Evolutionary conservation across 192 early-diverging fungal species (phyloP).

Genomic region (Chytriomyces sp.): DNA sequence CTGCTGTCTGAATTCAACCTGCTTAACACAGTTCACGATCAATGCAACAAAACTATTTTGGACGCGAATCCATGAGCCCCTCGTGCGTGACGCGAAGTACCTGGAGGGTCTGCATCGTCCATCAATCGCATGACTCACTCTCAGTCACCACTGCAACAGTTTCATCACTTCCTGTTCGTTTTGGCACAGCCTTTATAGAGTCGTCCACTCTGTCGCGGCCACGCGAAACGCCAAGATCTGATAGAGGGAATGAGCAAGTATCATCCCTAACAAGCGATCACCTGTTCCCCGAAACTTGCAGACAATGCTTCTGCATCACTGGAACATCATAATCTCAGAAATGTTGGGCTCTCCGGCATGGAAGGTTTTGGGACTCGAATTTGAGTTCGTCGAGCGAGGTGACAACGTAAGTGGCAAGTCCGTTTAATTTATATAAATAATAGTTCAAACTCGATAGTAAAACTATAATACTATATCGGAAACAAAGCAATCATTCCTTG

Average conservation of each 20-base stretch:
- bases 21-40: conserved; percentile 1
- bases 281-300: no score
- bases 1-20: conserved; percentile 1
- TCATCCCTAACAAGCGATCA: no score
- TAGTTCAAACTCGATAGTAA: no score
- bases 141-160: neutral
- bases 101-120: neutral
- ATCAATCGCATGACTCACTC: neutral
- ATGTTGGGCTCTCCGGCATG: no score
- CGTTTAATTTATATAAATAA: no score
- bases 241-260: no score
- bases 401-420: neutral
- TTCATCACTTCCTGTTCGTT: conserved; percentile 1
- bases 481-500: neutral
- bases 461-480: no score
- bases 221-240: no score
- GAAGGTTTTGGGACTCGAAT: no score
- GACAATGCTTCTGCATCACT: no score
- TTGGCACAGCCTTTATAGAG: conserved; percentile 7
- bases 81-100: neutral
- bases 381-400: neutral
- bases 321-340: no score
- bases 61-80: neutral
- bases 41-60: neutral
- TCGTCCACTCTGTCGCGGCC: neutral